These are phyloP conservation scores for Solidago caesia DNA, from an alignment of 129 eudicot species.

Conservation along the genomic window DNA sequence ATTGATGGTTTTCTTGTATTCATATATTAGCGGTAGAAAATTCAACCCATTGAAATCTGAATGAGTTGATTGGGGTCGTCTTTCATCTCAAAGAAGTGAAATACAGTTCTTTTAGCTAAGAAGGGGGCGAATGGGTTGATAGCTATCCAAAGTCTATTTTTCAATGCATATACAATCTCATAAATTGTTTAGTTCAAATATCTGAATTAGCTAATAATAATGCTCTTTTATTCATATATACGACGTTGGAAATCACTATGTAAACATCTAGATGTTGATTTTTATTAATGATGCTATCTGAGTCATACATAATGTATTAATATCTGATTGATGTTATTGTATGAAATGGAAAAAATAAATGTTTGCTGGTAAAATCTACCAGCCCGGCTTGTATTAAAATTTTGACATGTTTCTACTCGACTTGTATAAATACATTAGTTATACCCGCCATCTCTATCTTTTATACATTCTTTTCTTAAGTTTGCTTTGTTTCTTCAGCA, in stretches of 20 bases:
- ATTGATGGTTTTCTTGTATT: neutral
- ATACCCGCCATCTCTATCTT: neutral
- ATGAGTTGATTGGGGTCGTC: neutral
- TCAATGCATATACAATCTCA: neutral
- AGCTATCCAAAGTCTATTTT: neutral
- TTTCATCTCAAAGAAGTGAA: neutral
- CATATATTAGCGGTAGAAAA: neutral
- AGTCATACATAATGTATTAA: no score
- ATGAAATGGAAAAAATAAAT: no score
- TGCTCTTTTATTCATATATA: no score
- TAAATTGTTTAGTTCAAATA: neutral
- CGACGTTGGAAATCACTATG: no score
- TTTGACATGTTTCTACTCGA: no score
- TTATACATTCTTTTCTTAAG: neutral
- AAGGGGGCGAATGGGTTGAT: neutral
- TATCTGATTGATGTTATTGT: no score
- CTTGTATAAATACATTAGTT: neutral
- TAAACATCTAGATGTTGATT: no score
- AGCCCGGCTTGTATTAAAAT: neutral
- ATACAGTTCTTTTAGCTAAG: neutral
- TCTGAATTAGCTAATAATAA: neutral
- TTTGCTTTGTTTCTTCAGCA: constrained; percentile 52
- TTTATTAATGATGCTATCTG: no score
- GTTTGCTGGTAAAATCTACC: no score
- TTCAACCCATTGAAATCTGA: neutral